These are phyloP conservation scores for Lasiosphaeria hispida DNA, from an alignment of 495 filamentous ascomycete genomes.

Conservation along the genomic window DNA sequence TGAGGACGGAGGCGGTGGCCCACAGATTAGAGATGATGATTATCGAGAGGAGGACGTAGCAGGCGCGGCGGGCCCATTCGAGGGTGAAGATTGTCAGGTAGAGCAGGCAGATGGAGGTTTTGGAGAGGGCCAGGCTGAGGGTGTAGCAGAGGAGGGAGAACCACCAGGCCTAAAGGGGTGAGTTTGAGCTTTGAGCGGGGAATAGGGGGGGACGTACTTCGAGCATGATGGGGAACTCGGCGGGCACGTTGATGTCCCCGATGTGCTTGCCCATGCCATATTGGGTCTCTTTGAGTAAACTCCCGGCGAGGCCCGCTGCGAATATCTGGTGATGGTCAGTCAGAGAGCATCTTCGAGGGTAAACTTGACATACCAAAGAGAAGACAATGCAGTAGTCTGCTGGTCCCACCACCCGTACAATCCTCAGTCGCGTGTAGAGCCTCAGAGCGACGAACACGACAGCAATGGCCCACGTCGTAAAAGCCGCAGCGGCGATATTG, in stretches of 20 bases:
- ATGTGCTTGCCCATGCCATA: conserved; percentile 27
- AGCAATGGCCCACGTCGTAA: conserved; percentile 19
- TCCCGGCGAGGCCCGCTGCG: conserved; percentile 5
- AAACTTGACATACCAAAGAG: conserved; percentile 17
- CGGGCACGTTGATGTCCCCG: conserved; percentile 14
- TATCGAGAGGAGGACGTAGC: conserved; percentile 18
- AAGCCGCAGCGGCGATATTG: conserved; percentile 13
- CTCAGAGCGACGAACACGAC: conserved; percentile 22
- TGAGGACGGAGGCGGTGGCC: conserved; percentile 12
- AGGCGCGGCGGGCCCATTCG: conserved; percentile 20
- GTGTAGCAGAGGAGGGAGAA: conserved; percentile 22
- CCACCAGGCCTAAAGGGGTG: conserved; percentile 20
- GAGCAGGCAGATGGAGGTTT: conserved; percentile 29
- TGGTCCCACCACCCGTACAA: conserved; percentile 17
- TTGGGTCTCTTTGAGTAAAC: conserved; percentile 10
- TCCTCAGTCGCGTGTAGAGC: conserved; percentile 23
- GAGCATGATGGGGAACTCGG: conserved; percentile 4
- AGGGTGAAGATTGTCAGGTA: conserved; percentile 31
- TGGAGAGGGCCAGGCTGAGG: conserved; percentile 22
- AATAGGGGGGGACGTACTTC: conserved; percentile 12
- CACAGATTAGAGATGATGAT: conserved; percentile 17
- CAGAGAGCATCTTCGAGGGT: neutral
- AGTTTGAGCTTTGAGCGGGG: neutral
- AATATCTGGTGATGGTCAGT: conserved; percentile 14
- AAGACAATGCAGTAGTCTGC: conserved; percentile 23